phyloP scores from a whole-genome alignment of 179 eudicot genomes.

The Patellifolia procumbens region DNA sequence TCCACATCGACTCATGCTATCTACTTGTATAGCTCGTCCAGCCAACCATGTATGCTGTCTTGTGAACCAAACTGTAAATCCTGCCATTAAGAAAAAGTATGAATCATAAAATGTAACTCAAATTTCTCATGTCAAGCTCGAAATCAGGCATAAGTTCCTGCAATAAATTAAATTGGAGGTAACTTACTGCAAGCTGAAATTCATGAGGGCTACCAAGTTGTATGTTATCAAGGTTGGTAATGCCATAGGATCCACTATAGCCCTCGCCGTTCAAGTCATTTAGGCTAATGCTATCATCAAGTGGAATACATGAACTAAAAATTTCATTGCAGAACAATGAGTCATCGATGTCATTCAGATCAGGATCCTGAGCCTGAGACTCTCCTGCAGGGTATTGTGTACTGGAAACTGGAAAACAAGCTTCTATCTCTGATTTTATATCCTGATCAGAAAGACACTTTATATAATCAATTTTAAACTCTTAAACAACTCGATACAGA shows the following conservation, averaged over 20 bases:
- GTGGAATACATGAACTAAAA: slow-evolving; percentile 36
- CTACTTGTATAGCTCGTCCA: slow-evolving; percentile 35
- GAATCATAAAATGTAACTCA: neutral
- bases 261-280: slow-evolving; percentile 26
- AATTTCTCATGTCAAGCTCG: neutral
- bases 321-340: slow-evolving; percentile 51
- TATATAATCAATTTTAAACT: neutral
- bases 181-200: slow-evolving; percentile 55
- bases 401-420: slow-evolving; percentile 27
- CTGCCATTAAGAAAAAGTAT: slow-evolving; percentile 35
- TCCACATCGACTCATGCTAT: neutral
- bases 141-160: neutral
- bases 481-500: too few relatives aligned
- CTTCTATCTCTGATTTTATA: slow-evolving; percentile 20
- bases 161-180: neutral
- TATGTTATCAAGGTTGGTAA: slow-evolving; percentile 52
- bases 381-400: slow-evolving; percentile 43
- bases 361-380: slow-evolving; percentile 45
- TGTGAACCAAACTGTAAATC: slow-evolving; percentile 64
- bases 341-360: slow-evolving; percentile 31
- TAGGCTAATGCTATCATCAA: slow-evolving; percentile 30
- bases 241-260: slow-evolving; percentile 27
- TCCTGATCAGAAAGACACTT: slow-evolving; percentile 34
- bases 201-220: slow-evolving; percentile 56
- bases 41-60: slow-evolving; percentile 57